A percentile compares a stretch with the other conserved stretches of the same genome.
phyloP scores from a whole-genome alignment of 192 early-diverging fungal species.

The Physocladia obscura region DNA sequence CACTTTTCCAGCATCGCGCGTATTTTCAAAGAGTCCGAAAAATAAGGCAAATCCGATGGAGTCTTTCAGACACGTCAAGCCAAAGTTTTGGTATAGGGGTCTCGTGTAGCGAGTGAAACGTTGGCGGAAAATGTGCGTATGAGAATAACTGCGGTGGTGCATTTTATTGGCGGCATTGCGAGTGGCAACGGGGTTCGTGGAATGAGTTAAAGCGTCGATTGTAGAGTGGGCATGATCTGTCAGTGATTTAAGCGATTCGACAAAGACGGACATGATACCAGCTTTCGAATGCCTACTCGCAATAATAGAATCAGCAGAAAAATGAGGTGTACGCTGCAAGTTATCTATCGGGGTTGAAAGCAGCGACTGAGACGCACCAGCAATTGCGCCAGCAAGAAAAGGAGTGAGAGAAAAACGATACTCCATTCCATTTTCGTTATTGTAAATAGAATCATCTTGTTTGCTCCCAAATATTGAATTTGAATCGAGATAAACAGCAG shows the following conservation, averaged over 20 bases:
- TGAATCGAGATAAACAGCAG: neutral
- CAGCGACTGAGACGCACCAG: constrained; percentile 45
- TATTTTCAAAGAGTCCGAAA: constrained; percentile 52
- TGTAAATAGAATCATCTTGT: neutral
- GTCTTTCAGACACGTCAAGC: constrained; percentile 34
- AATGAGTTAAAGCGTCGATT: neutral
- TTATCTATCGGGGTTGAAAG: constrained; percentile 51
- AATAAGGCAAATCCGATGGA: constrained; percentile 49
- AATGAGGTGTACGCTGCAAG: constrained; percentile 28
- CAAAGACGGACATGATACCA: constrained; percentile 4
- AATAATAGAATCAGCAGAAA: constrained; percentile 30
- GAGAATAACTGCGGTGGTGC: neutral
- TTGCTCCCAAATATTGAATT: neutral
- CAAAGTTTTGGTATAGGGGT: constrained; percentile 40
- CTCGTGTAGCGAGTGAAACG: neutral
- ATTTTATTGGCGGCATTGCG: neutral
- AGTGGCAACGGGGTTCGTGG: neutral
- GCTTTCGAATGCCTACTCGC: constrained; percentile 23
- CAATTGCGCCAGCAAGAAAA: constrained; percentile 45
- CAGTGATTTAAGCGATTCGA: neutral
- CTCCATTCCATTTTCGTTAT: neutral
- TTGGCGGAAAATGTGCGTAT: neutral
- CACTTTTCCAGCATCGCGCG: constrained; percentile 36
- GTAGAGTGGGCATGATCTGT: neutral
- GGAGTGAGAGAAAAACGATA: constrained; percentile 30